phyloP scores from a whole-genome alignment of 2,329 filamentous ascomycete genomes.

The Penicillium italicum region DNA sequence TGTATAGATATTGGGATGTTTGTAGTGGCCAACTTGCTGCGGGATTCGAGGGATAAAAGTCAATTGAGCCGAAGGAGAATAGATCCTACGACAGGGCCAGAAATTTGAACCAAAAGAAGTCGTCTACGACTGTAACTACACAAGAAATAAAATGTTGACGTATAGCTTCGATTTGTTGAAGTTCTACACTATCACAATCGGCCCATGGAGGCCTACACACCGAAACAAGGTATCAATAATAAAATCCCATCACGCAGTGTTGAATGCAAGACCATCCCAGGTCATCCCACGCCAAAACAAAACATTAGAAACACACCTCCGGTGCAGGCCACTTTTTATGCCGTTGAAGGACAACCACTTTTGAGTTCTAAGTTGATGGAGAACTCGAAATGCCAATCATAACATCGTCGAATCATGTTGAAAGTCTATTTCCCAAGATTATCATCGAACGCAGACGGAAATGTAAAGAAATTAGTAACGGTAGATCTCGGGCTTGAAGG shows the following conservation, averaged over 20 bases:
- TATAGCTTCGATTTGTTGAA: slow-evolving; percentile 13
- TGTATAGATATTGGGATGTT: slow-evolving; percentile 53
- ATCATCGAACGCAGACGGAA: slow-evolving; percentile 29
- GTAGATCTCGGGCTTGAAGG: slow-evolving; percentile 84
- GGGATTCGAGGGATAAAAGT: slow-evolving; percentile 36
- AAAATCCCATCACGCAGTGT: slow-evolving; percentile 31
- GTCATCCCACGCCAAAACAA: slow-evolving; percentile 31
- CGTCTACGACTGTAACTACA: not conserved
- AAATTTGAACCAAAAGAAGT: not conserved
- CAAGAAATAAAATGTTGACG: slow-evolving; percentile 1
- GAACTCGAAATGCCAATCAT: slow-evolving; percentile 53
- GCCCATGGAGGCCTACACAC: slow-evolving; percentile 16
- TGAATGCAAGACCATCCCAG: slow-evolving; percentile 40
- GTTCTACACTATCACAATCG: slow-evolving; percentile 12
- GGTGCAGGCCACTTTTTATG: slow-evolving; percentile 44
- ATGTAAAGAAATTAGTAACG: slow-evolving; percentile 58
- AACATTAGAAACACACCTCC: slow-evolving; percentile 27
- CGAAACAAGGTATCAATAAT: slow-evolving; percentile 23
- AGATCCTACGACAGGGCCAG: not conserved
- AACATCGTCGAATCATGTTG: slow-evolving; percentile 60
- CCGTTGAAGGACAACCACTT: slow-evolving; percentile 62
- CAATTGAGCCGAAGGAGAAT: not conserved
- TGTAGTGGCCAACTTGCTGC: slow-evolving; percentile 53
- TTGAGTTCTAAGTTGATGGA: slow-evolving; percentile 45
- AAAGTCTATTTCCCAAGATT: slow-evolving; percentile 41